phyloP scores from a whole-genome alignment of 1,139 yeast species.

The Nakaseomyces delphensis region DNA sequence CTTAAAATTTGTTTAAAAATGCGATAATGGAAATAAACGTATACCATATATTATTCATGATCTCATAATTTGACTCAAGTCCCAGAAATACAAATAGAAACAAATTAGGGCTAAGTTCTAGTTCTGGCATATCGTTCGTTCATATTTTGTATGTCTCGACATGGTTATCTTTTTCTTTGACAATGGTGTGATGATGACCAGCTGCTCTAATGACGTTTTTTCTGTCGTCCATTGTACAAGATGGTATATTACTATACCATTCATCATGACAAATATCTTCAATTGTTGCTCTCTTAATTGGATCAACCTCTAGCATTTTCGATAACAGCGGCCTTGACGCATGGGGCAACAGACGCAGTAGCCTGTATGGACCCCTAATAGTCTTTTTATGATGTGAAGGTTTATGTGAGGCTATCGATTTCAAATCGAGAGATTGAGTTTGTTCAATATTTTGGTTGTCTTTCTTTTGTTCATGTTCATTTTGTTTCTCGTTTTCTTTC shows the following conservation, averaged over 20 bases:
- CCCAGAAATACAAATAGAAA: too few relatives aligned
- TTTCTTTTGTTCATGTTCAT: background rate
- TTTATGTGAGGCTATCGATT: constrained; percentile 13
- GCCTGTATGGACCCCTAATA: constrained; percentile 72
- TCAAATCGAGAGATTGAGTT: constrained; percentile 2
- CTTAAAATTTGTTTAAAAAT: too few relatives aligned
- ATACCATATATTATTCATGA: background rate
- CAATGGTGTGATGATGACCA: constrained; percentile 51
- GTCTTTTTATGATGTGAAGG: constrained; percentile 23
- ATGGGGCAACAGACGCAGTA: constrained; percentile 78
- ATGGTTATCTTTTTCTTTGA: constrained; percentile 42
- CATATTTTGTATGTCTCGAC: constrained; percentile 35
- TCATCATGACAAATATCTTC: constrained; percentile 57
- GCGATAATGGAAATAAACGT: background rate
- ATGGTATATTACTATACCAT: constrained; percentile 58
- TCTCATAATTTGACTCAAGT: background rate
- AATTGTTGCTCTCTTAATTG: constrained; percentile 57
- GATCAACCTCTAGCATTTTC: constrained; percentile 64
- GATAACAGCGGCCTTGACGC: constrained; percentile 72
- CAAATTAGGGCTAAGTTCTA: too few relatives aligned
- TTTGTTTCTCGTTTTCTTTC: background rate
- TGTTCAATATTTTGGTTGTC: background rate
- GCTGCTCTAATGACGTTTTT: constrained; percentile 40
- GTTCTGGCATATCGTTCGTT: background rate
- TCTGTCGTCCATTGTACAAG: constrained; percentile 39